Base-by-base conservation (phyloP, 2,329 filamentous ascomycete species). In the Alternaria sp. region DNA sequence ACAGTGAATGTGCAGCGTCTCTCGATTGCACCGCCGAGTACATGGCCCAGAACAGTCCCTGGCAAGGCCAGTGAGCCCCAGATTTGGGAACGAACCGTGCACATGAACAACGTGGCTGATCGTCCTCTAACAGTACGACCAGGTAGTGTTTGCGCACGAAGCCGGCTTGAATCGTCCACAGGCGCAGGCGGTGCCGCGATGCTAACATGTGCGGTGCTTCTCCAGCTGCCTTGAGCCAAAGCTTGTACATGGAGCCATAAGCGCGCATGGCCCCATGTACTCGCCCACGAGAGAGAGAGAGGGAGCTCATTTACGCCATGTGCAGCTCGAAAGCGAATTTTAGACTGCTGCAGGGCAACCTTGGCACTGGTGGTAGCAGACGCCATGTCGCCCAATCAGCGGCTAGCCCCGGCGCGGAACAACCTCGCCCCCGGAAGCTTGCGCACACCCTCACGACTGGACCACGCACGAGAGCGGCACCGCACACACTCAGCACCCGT, bases 91-190 rank as follows among this genome's bases (percentile, higher is more conserved):
- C 36, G 29, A 56, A 44, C 51, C 51, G 59, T 59, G 56, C 56
- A 34, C 46, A 31, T 48, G 29, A 54, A 49, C 60, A 54, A 56
- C 42, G 56, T 56, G 56, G 55, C 51, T 46, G 44, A 58, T 58
- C 50, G 50, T 26, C 49, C 39, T 44, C 31, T 42, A 48, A 48
- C 33, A 48, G 44, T 10, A 31, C 14, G 51, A 26, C 21, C 37
- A 14, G 28, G 44, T n/a, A 29, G 40, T 34, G 31, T 39, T 45
- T 46, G 29, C 40, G 45, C 28, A 44, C 23, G 17, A 33, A 46
- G 44, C 21, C 44, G 44, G 44, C 44, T n/a, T 24, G 4, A 39
- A 33, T 36, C 40, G n/a, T 46, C n/a, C 17, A 23, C 31, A 34
- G 21, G 29, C 45, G 29, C 31, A 36, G 21, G 17, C 51, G 34